Conservation (phyloP, 2,329 filamentous ascomycete species). For the Metarhizium anisopliae region DNA sequence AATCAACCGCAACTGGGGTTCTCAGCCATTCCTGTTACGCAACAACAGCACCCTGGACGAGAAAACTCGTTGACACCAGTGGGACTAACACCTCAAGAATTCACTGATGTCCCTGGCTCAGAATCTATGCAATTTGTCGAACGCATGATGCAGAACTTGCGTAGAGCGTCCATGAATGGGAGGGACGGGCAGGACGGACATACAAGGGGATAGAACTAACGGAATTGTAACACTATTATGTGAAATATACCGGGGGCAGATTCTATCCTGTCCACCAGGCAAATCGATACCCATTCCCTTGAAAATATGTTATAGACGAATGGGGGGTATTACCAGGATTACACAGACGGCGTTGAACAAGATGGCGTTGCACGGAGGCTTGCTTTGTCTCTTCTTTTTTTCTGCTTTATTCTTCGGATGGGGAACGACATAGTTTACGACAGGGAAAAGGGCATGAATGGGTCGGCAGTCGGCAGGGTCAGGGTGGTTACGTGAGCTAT, state of each 20-base stretch:
- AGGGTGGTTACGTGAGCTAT: neutral
- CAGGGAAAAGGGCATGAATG: neutral
- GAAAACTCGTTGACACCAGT: neutral
- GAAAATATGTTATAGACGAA: neutral
- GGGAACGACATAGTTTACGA: neutral
- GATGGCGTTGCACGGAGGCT: neutral
- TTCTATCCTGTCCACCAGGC: neutral
- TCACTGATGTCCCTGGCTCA: slow-evolving; percentile 31
- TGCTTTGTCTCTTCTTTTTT: neutral
- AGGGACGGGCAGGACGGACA: neutral
- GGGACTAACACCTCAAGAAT: slow-evolving; percentile 18
- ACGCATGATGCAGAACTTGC: slow-evolving; percentile 42
- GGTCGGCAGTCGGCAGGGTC: neutral
- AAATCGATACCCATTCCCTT: neutral
- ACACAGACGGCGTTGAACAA: neutral
- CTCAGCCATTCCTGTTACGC: neutral
- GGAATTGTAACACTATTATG: neutral
- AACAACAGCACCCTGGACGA: neutral
- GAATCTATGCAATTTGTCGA: slow-evolving; percentile 42
- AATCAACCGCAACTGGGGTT: neutral
- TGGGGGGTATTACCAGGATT: neutral
- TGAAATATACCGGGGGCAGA: neutral
- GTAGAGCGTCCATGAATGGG: slow-evolving; percentile 24
- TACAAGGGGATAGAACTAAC: neutral
- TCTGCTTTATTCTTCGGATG: neutral